Percentiles rank a stretch among this genome's conserved stretches.
These are phyloP conservation scores for Tuber microsphaerosporum DNA, from an alignment of 495 filamentous ascomycete genomes.

Conservation along the genomic window DNA sequence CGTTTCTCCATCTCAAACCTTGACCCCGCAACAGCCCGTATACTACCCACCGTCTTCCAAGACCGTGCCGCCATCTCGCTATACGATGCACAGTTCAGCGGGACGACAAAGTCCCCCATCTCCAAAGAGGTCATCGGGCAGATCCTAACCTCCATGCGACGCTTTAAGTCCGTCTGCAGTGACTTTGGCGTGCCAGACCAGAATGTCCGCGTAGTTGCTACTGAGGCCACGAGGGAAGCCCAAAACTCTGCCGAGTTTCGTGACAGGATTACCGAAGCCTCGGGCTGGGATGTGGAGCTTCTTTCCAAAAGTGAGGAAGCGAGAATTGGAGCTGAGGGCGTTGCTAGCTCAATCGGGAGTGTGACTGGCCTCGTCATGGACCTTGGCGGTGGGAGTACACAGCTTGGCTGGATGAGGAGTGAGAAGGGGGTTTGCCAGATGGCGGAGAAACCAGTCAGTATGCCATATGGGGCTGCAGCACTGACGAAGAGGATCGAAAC, in stretches of 20 bases:
- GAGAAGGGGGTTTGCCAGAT: slow-evolving; percentile 50
- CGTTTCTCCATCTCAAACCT: slow-evolving; percentile 85
- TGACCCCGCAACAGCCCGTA: slow-evolving; percentile 58
- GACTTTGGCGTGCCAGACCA: slow-evolving; percentile 55
- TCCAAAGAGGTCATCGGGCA: slow-evolving; percentile 54
- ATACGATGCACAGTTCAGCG: slow-evolving; percentile 64
- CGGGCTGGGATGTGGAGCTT: slow-evolving; percentile 61
- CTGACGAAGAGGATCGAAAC: slow-evolving; percentile 56
- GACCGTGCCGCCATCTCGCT: slow-evolving; percentile 75
- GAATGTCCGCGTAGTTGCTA: slow-evolving; percentile 71
- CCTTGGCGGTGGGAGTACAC: slow-evolving; percentile 82
- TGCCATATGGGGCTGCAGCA: slow-evolving; percentile 85
- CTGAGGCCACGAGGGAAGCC: slow-evolving; percentile 80
- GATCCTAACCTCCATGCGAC: slow-evolving; percentile 58
- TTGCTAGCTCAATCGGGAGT: slow-evolving; percentile 63
- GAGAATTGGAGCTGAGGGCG: slow-evolving; percentile 72
- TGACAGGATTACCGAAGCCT: slow-evolving; percentile 52
- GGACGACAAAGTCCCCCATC: slow-evolving; percentile 52
- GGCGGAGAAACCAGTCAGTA: slow-evolving; percentile 47
- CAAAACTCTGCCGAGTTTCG: slow-evolving; percentile 65
- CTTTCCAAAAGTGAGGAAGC: slow-evolving; percentile 76
- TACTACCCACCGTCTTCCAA: slow-evolving; percentile 68
- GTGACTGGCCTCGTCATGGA: slow-evolving; percentile 75
- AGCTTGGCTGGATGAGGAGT: slow-evolving; percentile 76
- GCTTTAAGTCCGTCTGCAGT: slow-evolving; percentile 65